Evolutionary conservation across 1,284 basidiomycete species (phyloP).

Genomic region (Melampsora larici-populina): DNA sequence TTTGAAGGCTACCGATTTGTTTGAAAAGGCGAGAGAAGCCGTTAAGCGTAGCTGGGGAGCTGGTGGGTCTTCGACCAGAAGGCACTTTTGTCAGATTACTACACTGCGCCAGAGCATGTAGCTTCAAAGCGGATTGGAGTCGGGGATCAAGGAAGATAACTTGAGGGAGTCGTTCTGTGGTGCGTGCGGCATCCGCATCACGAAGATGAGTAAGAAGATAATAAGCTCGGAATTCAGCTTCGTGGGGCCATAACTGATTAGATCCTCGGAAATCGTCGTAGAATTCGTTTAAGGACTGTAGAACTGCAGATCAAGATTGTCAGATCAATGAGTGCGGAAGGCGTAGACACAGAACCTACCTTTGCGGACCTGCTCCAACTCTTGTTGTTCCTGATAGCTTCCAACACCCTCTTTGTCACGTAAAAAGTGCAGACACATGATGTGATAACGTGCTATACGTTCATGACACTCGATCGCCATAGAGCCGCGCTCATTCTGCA

Average conservation of each 20-base stretch:
- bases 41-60: slow-evolving; percentile 59
- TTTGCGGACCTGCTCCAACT: slow-evolving; percentile 84
- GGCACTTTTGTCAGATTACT: slow-evolving; percentile 60
- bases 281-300: slow-evolving; percentile 86
- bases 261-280: slow-evolving; percentile 70
- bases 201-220: slow-evolving; percentile 86
- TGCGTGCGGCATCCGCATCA: slow-evolving; percentile 71
- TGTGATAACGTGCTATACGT: slow-evolving; percentile 89
- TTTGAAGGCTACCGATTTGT: slow-evolving; percentile 53
- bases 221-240: slow-evolving; percentile 94
- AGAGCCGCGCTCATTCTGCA: slow-evolving; percentile 75
- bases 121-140: slow-evolving; percentile 74
- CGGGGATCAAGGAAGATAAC: slow-evolving; percentile 69
- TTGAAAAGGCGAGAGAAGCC: slow-evolving; percentile 62
- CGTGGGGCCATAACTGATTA: slow-evolving; percentile 55
- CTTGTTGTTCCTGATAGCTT: slow-evolving; percentile 61
- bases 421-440: slow-evolving; percentile 72
- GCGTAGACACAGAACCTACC: slow-evolving; percentile 59
- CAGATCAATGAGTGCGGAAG: background rate
- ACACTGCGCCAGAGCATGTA: slow-evolving; percentile 74
- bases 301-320: slow-evolving; percentile 60
- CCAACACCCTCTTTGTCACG: slow-evolving; percentile 63
- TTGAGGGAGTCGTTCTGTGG: slow-evolving; percentile 68
- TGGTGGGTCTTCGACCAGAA: slow-evolving; percentile 55
- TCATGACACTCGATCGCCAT: slow-evolving; percentile 86